Evolutionary conservation across 164 flowering plant species (phyloP).

Genomic region (Sextonia rubra): DNA sequence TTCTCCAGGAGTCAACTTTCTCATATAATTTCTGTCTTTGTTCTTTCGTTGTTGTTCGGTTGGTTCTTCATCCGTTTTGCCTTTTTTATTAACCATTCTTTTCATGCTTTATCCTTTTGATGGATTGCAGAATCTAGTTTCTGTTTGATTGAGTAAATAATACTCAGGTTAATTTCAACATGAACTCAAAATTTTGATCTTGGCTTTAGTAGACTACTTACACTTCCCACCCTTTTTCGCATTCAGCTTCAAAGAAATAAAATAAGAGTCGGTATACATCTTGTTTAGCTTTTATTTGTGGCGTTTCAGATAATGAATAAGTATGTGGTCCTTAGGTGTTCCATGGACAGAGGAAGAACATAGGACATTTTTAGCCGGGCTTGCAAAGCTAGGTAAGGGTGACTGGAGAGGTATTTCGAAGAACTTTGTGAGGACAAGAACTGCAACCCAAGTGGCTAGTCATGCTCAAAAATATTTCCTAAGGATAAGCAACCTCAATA

Average conservation of each 20-base stretch:
- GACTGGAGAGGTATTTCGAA: conserved; percentile 93
- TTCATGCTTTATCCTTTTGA: no score
- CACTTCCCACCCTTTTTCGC: no score
- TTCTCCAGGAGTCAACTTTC: no score
- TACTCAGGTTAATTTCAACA: no score
- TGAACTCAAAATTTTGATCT: background rate
- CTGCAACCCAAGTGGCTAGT: conserved; percentile 91
- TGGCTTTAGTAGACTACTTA: background rate
- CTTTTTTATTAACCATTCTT: no score
- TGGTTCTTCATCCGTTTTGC: background rate
- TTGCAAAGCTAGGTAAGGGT: conserved; percentile 78
- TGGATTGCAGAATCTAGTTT: background rate
- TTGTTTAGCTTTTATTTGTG: background rate
- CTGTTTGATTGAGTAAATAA: background rate
- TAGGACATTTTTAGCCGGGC: conserved; percentile 55
- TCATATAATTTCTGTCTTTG: background rate
- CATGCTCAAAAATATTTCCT: conserved; percentile 92
- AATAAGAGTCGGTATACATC: background rate
- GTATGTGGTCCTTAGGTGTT: conserved; percentile 38
- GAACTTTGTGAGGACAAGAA: conserved; percentile 63
- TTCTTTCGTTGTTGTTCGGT: background rate
- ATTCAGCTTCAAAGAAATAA: background rate
- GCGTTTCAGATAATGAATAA: background rate
- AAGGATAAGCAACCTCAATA: conserved; percentile 40
- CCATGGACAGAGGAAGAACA: conserved; percentile 94